phyloP scores from a whole-genome alignment of 805 yeast genomes.

The Candida germanica region DNA sequence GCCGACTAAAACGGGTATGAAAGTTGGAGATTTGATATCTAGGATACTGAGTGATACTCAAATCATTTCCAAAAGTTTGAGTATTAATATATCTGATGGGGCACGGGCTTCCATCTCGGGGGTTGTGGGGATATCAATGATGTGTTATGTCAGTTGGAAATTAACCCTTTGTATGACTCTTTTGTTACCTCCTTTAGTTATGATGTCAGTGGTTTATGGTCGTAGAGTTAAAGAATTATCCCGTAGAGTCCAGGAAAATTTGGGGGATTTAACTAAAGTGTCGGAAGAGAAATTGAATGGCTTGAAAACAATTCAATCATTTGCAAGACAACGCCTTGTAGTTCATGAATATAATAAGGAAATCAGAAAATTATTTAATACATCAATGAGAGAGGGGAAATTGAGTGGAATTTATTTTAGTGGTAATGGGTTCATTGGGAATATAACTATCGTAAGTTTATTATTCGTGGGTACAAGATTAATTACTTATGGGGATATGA shows the following conservation, averaged over 20 bases:
- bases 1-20: constrained; percentile 42
- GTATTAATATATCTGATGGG: constrained; percentile 92
- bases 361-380: constrained; percentile 59
- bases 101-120: constrained; percentile 80
- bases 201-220: constrained; percentile 82
- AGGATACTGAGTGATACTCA: constrained; percentile 86
- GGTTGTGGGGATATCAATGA: constrained; percentile 84
- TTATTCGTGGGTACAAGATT: constrained; percentile 78
- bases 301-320: constrained; percentile 82
- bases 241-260: constrained; percentile 72
- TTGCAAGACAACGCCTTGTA: constrained; percentile 80
- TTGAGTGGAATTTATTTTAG: constrained; percentile 76
- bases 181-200: constrained; percentile 77
- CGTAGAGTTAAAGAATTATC: constrained; percentile 71
- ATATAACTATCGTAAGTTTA: constrained; percentile 71
- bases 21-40: constrained; percentile 90
- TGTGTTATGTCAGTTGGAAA: constrained; percentile 82
- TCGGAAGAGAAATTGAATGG: constrained; percentile 90
- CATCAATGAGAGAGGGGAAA: constrained; percentile 77
- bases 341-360: constrained; percentile 71
- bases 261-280: constrained; percentile 84
- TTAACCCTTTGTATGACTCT: constrained; percentile 78
- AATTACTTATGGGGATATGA: constrained; percentile 71
- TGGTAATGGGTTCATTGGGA: constrained; percentile 81
- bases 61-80: constrained; percentile 78